Base-by-base conservation (phyloP, 2,329 filamentous ascomycete genomes). In the Aulographum hederae region DNA sequence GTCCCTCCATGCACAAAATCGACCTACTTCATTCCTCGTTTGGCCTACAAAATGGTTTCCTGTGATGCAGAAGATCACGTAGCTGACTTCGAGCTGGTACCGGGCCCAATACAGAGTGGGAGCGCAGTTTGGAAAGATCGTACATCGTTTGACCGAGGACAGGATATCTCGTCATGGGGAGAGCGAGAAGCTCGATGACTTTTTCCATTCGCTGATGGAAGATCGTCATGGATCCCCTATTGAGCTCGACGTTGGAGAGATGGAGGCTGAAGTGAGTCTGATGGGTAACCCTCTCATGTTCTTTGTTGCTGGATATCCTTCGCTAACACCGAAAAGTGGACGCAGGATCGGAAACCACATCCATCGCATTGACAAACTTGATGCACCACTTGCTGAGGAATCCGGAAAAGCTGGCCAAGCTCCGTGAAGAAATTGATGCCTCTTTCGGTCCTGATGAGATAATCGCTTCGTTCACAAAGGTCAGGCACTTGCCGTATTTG, bases 141-240 rank as follows among this genome's bases (percentile, higher is more conserved):
- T 63, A 2, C 52, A 55, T 32, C 56, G 60, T 27, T 58, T 58
- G 1, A 52, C 61, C 0, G 54, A 47, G 2, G 42, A 58, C 25
- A 54, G 63, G 1, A 43, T 65, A 13, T 40, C 54, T 34, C 49
- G 61, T 3, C 63, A 66, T 38, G 43, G 57, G 15, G 49, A 48
- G 1, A 66, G 67, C 16, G 67, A 72, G 45, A 63, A 62, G 37
- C 53, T 71, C 0, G 60, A 67, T 28, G 68, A 73, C 40, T 71
- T 73, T 47, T 70, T 73, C 51, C 53, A 61, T 32, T 54, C 57
- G 1, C 44, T 72, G 4, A 66, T 73, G 61, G 61, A 62, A 29
- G 56, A 59, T 37, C 61, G 60, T 37, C 56, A 56, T 25, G 56
- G 58, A 0, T 44, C 46, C 5, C 44, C 55, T 1, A 52, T 61